Conservation (phyloP, 176 grass and related monocot genomes). For the Cenchrus purpureus region DNA sequence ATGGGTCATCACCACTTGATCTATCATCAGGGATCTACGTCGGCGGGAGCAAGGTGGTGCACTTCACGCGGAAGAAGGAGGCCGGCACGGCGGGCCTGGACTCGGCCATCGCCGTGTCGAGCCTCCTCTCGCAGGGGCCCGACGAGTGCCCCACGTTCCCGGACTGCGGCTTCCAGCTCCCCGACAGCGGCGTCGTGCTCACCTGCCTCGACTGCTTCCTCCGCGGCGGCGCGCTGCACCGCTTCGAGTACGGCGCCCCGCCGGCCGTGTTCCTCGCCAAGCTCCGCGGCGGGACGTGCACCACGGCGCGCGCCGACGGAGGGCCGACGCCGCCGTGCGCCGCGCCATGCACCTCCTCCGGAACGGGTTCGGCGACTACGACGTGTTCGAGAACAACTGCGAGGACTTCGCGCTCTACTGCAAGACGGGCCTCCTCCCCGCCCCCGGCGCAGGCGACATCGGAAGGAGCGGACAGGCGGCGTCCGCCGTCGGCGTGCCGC, state of each 20-base stretch:
- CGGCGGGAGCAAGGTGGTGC: slow-evolving; percentile 80
- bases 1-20: not conserved
- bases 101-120: slow-evolving; percentile 47
- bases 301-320: slow-evolving; percentile 52
- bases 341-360: slow-evolving; percentile 70
- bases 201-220: slow-evolving; percentile 91
- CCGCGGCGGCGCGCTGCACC: slow-evolving; percentile 56
- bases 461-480: slow-evolving; percentile 73
- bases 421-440: slow-evolving; percentile 68
- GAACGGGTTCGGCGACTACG: slow-evolving; percentile 73
- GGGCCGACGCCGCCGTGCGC: slow-evolving; percentile 42
- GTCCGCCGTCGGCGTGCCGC: slow-evolving; percentile 52
- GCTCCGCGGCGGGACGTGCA: slow-evolving; percentile 81
- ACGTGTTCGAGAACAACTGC: slow-evolving; percentile 89
- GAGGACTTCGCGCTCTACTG: slow-evolving; percentile 93
- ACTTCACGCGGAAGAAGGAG: slow-evolving; percentile 71
- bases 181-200: slow-evolving; percentile 69
- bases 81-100: slow-evolving; percentile 40
- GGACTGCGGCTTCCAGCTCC: slow-evolving; percentile 62
- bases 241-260: slow-evolving; percentile 62
- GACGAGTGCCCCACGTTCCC: slow-evolving; percentile 58
- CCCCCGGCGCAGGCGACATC: not conserved
- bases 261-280: slow-evolving; percentile 60
- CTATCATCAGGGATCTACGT: slow-evolving; percentile 62
- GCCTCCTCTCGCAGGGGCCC: slow-evolving; percentile 27